These are phyloP conservation scores for Gelatoporia subvermispora DNA, from an alignment of 768 basidiomycete genomes.

Conservation along the genomic window DNA sequence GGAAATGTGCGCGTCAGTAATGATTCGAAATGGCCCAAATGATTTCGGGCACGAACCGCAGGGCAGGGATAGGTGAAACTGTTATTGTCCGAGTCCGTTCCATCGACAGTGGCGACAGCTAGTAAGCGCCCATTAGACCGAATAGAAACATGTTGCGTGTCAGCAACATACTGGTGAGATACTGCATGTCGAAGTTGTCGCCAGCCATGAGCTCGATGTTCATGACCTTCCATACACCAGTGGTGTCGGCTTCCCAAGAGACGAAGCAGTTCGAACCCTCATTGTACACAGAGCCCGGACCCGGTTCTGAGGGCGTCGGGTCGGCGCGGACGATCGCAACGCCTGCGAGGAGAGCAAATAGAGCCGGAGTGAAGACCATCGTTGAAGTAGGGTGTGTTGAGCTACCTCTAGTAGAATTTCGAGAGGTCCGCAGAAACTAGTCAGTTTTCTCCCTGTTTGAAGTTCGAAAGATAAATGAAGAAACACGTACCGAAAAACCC, in stretches of 20 bases:
- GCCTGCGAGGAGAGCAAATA: conserved; percentile 21
- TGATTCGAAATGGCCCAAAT: neutral
- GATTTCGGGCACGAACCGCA: conserved; percentile 36
- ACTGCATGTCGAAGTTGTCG: conserved; percentile 62
- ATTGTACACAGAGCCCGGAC: conserved; percentile 53
- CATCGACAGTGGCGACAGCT: conserved; percentile 68
- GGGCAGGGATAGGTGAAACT: conserved; percentile 62
- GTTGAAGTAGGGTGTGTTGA: conserved; percentile 1
- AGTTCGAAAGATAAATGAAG: neutral
- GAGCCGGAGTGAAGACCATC: conserved; percentile 21
- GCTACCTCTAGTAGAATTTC: neutral
- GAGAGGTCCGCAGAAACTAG: neutral
- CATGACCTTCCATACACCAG: conserved; percentile 66
- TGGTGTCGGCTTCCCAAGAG: conserved; percentile 54
- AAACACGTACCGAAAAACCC: neutral
- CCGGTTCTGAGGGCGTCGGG: conserved; percentile 54
- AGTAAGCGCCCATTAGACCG: conserved; percentile 1
- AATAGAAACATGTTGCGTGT: conserved; percentile 3
- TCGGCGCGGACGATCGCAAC: conserved; percentile 46
- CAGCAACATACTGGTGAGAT: conserved; percentile 50
- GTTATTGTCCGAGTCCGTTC: conserved; percentile 43
- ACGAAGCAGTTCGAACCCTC: conserved; percentile 52
- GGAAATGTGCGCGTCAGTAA: neutral
- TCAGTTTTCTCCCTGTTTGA: neutral
- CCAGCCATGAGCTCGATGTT: conserved; percentile 80